Percentiles rank a stretch among this genome's conserved stretches.
phyloP scores from a whole-genome alignment of 192 early-diverging fungal genomes.

The Rhizophlyctis rosea region DNA sequence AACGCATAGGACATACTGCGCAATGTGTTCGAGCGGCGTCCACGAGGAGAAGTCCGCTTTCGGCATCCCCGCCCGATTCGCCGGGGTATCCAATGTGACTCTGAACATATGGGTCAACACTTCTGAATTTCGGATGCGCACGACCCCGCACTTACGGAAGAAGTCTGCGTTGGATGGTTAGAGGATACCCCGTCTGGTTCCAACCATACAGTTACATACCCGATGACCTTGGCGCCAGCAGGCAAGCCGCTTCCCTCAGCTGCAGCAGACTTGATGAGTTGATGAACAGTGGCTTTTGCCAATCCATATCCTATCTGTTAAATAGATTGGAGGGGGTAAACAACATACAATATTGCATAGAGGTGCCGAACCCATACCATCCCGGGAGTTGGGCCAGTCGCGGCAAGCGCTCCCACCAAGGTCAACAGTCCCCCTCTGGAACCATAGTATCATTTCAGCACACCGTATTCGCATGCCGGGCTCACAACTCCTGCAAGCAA shows the following conservation, averaged over 20 bases:
- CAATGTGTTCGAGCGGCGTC: constrained; percentile 76
- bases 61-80: constrained; percentile 84
- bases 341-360: background rate
- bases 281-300: constrained; percentile 92
- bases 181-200: constrained; percentile 15
- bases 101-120: background rate
- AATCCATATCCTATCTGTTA: constrained; percentile 82
- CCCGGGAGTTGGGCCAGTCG: constrained; percentile 70
- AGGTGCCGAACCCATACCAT: too few species aligned
- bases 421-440: constrained; percentile 66
- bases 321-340: background rate
- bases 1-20: constrained; percentile 31
- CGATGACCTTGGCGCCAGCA: constrained; percentile 59
- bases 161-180: background rate
- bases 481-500: too few species aligned
- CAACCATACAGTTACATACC: constrained; percentile 19
- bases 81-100: constrained; percentile 84
- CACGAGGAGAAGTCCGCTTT: constrained; percentile 77
- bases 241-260: constrained; percentile 71
- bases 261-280: constrained; percentile 75
- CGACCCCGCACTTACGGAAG: too few species aligned
- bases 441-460: constrained; percentile 5
- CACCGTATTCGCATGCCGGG: too few species aligned
- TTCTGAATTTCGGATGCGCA: too few species aligned
- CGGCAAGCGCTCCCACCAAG: constrained; percentile 75